Conservation (phyloP, 2,329 filamentous ascomycete genomes). For the Thelonectria blattea region DNA sequence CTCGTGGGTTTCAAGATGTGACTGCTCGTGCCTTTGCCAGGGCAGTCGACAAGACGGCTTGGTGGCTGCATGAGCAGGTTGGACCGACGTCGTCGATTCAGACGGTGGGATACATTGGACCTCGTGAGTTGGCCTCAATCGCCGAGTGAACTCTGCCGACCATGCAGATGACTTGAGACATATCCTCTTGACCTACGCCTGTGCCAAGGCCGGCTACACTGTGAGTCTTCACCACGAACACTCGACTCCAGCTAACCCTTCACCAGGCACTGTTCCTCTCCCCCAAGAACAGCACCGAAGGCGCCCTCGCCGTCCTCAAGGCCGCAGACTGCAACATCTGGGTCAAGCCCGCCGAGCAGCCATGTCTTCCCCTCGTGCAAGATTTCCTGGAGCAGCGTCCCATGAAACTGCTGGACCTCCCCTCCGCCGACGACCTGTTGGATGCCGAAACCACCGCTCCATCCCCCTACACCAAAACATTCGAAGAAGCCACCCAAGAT, state of each 20-base stretch:
- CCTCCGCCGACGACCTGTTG: conserved; percentile 40
- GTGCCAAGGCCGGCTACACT: conserved; percentile 43
- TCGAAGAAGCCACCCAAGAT: neutral
- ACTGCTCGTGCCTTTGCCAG: conserved; percentile 34
- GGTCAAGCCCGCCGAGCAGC: conserved; percentile 35
- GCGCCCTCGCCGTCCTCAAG: conserved; percentile 42
- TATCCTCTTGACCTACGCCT: conserved; percentile 39
- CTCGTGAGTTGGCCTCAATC: conserved; percentile 35
- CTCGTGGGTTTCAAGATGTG: conserved; percentile 30
- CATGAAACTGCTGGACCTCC: conserved; percentile 39
- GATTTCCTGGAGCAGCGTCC: conserved; percentile 32
- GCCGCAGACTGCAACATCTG: conserved; percentile 41
- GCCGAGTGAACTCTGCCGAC: neutral
- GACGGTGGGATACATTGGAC: conserved; percentile 41
- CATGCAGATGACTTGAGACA: conserved; percentile 39
- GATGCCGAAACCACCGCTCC: conserved; percentile 18
- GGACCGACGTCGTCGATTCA: conserved; percentile 24
- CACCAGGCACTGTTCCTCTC: conserved; percentile 43
- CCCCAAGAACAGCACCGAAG: conserved; percentile 43
- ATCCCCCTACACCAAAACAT: conserved; percentile 23
- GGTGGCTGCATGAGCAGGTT: conserved; percentile 38
- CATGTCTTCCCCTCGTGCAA: conserved; percentile 26
- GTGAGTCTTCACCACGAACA: conserved; percentile 26
- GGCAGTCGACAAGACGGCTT: conserved; percentile 41
- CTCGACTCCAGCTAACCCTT: neutral